Evolutionary conservation across 2,329 filamentous ascomycete genomes (phyloP).

Genomic region (Diaporthe capsici): DNA sequence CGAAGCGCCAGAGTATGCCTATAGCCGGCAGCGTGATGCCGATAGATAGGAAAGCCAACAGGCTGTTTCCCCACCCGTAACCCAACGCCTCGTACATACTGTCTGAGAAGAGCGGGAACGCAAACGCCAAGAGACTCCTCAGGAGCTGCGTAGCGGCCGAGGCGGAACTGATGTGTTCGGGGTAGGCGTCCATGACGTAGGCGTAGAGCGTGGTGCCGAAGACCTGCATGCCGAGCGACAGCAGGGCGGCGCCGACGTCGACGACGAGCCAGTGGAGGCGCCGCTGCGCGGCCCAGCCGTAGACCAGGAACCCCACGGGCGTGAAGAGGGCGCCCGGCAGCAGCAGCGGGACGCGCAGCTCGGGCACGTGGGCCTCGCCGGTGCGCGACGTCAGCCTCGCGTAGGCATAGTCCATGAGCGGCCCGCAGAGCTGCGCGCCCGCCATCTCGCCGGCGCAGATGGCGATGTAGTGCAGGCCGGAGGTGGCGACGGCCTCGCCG

Average conservation of each 20-base stretch:
- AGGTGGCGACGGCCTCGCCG: slow-evolving; percentile 67
- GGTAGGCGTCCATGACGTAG: slow-evolving; percentile 62
- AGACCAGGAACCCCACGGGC: slow-evolving; percentile 55
- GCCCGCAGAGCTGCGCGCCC: slow-evolving; percentile 63
- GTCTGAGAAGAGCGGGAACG: slow-evolving; percentile 65
- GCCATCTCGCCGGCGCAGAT: slow-evolving; percentile 73
- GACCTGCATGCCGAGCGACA: slow-evolving; percentile 49
- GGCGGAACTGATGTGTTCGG: slow-evolving; percentile 62
- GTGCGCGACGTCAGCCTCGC: slow-evolving; percentile 46
- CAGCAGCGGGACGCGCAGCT: slow-evolving; percentile 58
- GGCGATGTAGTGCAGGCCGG: slow-evolving; percentile 76
- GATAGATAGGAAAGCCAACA: slow-evolving; percentile 51
- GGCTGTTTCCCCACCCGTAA: slow-evolving; percentile 56
- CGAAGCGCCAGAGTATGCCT: slow-evolving; percentile 57
- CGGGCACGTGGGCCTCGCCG: slow-evolving; percentile 58
- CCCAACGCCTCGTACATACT: slow-evolving; percentile 53
- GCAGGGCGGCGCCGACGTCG: slow-evolving; percentile 53
- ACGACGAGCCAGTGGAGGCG: slow-evolving; percentile 55
- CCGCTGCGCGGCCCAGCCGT: slow-evolving; percentile 59
- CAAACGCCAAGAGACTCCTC: slow-evolving; percentile 60
- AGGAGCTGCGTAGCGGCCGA: slow-evolving; percentile 62
- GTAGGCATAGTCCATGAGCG: slow-evolving; percentile 59
- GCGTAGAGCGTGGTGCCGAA: slow-evolving; percentile 43
- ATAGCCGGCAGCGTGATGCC: slow-evolving; percentile 55
- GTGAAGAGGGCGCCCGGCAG: slow-evolving; percentile 63